Evolutionary conservation across 306 rosid genomes (phyloP).

Genomic region (Calophaca sinica): DNA sequence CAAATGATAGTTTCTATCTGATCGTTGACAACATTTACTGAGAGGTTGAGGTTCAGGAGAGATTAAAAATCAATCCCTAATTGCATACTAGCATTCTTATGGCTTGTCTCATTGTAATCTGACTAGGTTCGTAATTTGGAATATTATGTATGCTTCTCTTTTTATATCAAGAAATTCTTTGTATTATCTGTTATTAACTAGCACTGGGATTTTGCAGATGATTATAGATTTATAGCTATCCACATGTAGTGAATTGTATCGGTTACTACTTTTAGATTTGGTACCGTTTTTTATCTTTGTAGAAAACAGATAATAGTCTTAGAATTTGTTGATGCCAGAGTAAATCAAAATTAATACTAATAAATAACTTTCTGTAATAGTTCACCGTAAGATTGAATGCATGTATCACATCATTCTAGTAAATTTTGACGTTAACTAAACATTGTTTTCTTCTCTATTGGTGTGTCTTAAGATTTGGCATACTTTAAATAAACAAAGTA

Average conservation of each 20-base stretch:
- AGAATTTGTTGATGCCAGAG: no score
- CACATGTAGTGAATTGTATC: no score
- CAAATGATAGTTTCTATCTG: conserved; percentile 6
- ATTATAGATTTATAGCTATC: no score
- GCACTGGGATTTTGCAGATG: no score
- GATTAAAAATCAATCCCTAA: conserved; percentile 8
- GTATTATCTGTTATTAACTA: not conserved
- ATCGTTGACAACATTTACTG: conserved; percentile 11
- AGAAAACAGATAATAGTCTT: no score
- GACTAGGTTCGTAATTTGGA: not conserved
- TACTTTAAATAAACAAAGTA: not conserved
- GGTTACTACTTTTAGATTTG: no score
- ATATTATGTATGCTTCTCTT: not conserved
- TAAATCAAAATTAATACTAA: no score
- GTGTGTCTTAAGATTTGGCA: not conserved
- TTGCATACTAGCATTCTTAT: not conserved
- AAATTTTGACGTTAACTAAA: not conserved
- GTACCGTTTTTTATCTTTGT: no score
- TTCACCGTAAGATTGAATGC: not conserved
- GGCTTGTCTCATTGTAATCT: conserved; percentile 5
- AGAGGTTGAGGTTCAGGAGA: not conserved
- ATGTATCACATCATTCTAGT: not conserved
- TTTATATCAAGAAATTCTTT: not conserved
- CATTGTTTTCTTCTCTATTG: not conserved
- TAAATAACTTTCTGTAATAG: not conserved